Evolutionary conservation across 1,284 basidiomycete species (phyloP).

Genomic region (Schizopora paradoxa): DNA sequence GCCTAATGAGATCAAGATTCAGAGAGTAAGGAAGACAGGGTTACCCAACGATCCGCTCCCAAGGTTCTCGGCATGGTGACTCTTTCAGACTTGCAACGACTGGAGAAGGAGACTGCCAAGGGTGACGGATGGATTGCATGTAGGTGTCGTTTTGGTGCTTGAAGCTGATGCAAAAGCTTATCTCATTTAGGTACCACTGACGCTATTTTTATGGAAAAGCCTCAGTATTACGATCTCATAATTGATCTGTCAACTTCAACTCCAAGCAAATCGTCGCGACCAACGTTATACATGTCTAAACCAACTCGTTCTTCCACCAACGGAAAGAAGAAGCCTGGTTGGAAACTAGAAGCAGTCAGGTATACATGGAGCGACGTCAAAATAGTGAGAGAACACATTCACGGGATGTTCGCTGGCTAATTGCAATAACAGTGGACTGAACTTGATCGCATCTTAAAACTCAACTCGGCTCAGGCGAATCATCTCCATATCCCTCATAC

Average conservation of each 20-base stretch:
- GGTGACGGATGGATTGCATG: conserved; percentile 77
- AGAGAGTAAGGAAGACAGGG: conserved; percentile 20
- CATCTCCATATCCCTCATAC: conserved; percentile 25
- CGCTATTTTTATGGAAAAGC: conserved; percentile 73
- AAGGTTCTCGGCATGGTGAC: conserved; percentile 72
- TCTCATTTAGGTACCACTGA: conserved; percentile 70
- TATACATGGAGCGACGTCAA: conserved; percentile 79
- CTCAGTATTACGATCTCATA: conserved; percentile 67
- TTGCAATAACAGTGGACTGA: conserved; percentile 56
- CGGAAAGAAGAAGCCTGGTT: conserved; percentile 22
- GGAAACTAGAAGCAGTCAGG: conserved; percentile 50
- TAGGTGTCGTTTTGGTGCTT: conserved; percentile 23
- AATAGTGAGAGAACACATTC: conserved; percentile 40
- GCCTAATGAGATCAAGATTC: conserved; percentile 20
- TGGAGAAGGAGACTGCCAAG: conserved; percentile 47
- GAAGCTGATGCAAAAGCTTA: neutral
- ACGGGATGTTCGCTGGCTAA: neutral
- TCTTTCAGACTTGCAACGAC: conserved; percentile 58
- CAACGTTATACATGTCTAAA: conserved; percentile 58
- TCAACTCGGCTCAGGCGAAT: conserved; percentile 35
- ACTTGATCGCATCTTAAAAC: conserved; percentile 56
- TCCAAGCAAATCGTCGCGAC: conserved; percentile 52
- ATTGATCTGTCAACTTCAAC: conserved; percentile 69
- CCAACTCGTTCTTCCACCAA: conserved; percentile 27
- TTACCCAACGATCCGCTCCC: conserved; percentile 22